Base-by-base conservation (phyloP, 1,139 yeast genomes). In the Blastobotrys illinoisensis region DNA sequence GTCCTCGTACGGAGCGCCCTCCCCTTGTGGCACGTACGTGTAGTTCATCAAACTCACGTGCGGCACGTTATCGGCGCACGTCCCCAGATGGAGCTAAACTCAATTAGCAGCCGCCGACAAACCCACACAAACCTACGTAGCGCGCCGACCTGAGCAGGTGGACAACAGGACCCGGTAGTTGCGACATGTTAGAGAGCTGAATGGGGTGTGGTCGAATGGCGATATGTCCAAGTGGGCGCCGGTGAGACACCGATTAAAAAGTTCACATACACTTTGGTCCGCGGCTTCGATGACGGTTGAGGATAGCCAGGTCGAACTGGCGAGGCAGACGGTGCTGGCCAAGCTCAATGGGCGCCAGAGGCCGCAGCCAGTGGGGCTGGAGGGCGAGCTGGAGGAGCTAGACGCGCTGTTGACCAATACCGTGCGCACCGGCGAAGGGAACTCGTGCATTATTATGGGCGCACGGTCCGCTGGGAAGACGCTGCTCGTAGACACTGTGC, bases 31-130 rank as follows among this genome's bases (percentile, higher is more conserved):
- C 9, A 83, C 68, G 61, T 82, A 88, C 3, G 93, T 83, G 68
- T 87, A 90, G 70, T 88, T 90, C 97, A 90, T 90, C 62, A 90
- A 77, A 11, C 93, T 80, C 1, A 89, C 95, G 62, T 90, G 95
- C 6, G 97, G 97, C 56, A 84, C 79, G 52, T 83, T 73, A 23
- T 75, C 70, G 50, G 77, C 72, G 56, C 87, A 80, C 1, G 97
- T 90, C 7, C 91, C 97, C 52, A 90, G 76, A 69, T 90, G 97
- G 47, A 90, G 80, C 68, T 83, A 85, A 16, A 36, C 14, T 23
- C 26, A 20, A 14, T 36, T 36, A 28, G 46, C 18, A 19, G 4
- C 28, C 14, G 18, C 20, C 21, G 18, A 16, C 28, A 11, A 45
- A 16, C 18, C 7, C 2, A 40, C 16, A 11, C 9, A 18, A 16